Conservation (phyloP, 345 rosid species). For the Rhodamnia argentea region DNA sequence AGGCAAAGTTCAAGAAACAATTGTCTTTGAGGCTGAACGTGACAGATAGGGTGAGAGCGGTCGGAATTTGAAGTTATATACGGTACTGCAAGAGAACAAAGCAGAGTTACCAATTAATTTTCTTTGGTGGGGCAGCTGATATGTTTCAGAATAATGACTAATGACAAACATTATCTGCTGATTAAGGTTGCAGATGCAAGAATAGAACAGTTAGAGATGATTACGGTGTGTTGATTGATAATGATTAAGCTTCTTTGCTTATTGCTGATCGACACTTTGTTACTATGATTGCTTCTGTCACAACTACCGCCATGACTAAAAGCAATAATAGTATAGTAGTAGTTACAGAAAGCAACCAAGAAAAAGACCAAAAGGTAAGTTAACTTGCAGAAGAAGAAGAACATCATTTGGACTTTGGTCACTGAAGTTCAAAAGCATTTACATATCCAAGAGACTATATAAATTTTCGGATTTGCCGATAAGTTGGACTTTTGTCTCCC, state of each 20-base stretch:
- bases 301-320: background rate
- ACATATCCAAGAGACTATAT: background rate
- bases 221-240: background rate
- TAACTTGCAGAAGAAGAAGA: background rate
- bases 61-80: background rate
- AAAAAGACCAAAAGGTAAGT: background rate
- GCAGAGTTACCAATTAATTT: background rate
- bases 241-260: background rate
- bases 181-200: background rate
- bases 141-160: background rate
- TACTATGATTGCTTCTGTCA: background rate
- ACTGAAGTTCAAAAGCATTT: background rate
- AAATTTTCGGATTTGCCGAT: background rate
- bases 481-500: background rate
- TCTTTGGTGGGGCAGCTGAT: background rate
- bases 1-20: background rate
- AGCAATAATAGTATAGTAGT: background rate
- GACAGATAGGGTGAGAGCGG: background rate
- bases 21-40: background rate
- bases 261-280: background rate
- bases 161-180: background rate
- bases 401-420: background rate
- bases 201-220: background rate
- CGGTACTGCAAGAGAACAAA: background rate
- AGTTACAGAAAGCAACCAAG: background rate